phyloP scores from a whole-genome alignment of 2,329 filamentous ascomycete species.

The Curvularia hawaiiensis region DNA sequence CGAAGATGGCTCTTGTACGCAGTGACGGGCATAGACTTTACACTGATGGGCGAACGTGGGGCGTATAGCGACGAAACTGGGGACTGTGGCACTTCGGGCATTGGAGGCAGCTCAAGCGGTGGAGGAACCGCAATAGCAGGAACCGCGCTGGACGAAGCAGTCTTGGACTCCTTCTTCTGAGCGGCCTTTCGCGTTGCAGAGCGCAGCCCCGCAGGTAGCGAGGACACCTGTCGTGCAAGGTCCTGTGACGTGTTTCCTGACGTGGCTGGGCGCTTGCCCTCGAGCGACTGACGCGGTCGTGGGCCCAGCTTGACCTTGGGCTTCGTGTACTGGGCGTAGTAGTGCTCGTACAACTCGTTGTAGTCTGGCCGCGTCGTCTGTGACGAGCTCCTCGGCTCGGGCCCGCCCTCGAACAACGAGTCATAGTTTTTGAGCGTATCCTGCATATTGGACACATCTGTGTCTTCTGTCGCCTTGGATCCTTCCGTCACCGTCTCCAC shows the following conservation, averaged over 20 bases:
- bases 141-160: slow-evolving; percentile 38
- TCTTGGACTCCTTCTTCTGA: slow-evolving; percentile 44
- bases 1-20: slow-evolving; percentile 42
- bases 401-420: slow-evolving; percentile 39
- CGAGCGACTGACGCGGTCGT: slow-evolving; percentile 78
- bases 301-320: slow-evolving; percentile 90
- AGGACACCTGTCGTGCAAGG: slow-evolving; percentile 72
- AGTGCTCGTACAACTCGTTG: slow-evolving; percentile 52
- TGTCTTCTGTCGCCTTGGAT: slow-evolving; percentile 25
- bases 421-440: slow-evolving; percentile 43
- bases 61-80: slow-evolving; percentile 48
- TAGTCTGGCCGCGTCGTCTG: slow-evolving; percentile 48
- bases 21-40: slow-evolving; percentile 53
- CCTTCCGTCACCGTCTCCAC: slow-evolving; percentile 29
- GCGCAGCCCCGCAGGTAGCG: slow-evolving; percentile 81
- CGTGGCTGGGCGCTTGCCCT: slow-evolving; percentile 66
- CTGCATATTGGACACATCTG: slow-evolving; percentile 27
- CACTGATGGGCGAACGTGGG: slow-evolving; percentile 47
- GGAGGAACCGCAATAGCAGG: slow-evolving; percentile 40
- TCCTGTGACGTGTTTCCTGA: slow-evolving; percentile 52
- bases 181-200: slow-evolving; percentile 41
- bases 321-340: slow-evolving; percentile 63
- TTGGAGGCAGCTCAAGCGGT: slow-evolving; percentile 42
- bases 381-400: slow-evolving; percentile 53
- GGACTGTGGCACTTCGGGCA: slow-evolving; percentile 42